A percentile compares a stretch with the other conserved stretches of the same genome.
Evolutionary conservation across 1,284 basidiomycete genomes (phyloP).

Genomic region (Cryptococcus floricola): DNA sequence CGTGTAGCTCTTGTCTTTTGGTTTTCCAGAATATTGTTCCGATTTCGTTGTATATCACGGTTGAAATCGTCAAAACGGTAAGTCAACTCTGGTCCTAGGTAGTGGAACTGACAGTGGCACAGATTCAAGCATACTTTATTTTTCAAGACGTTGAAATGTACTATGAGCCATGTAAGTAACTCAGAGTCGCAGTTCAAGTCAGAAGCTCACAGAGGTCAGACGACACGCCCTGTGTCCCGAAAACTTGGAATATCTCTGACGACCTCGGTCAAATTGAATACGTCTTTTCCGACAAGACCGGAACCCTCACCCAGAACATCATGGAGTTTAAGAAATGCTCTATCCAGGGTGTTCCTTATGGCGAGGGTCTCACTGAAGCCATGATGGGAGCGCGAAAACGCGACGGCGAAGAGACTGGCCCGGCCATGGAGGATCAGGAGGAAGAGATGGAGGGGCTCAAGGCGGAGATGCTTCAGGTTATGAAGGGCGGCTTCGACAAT

Average conservation of each 20-base stretch:
- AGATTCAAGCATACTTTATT: slow-evolving; percentile 93
- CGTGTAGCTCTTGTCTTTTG: slow-evolving; percentile 72
- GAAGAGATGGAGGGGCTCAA: slow-evolving; percentile 65
- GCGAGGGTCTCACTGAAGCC: slow-evolving; percentile 91
- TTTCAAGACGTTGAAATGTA: slow-evolving; percentile 97
- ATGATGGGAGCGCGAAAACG: slow-evolving; percentile 86
- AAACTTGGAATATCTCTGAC: slow-evolving; percentile 98
- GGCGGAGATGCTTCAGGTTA: slow-evolving; percentile 68
- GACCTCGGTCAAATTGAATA: slow-evolving; percentile 98
- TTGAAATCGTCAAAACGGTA: slow-evolving; percentile 87
- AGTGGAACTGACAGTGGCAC: slow-evolving; percentile 31
- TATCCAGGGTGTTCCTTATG: slow-evolving; percentile 76
- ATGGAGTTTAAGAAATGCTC: slow-evolving; percentile 99
- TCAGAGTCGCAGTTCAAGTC: background rate
- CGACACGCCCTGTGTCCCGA: slow-evolving; percentile 85
- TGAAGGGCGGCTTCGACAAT: slow-evolving; percentile 80
- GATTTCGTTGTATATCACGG: slow-evolving; percentile 94
- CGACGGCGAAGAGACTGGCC: slow-evolving; percentile 62
- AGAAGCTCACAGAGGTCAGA: slow-evolving; percentile 34
- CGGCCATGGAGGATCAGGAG: slow-evolving; percentile 67
- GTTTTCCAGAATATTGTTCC: slow-evolving; percentile 98
- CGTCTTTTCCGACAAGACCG: slow-evolving; percentile 96
- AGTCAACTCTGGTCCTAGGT: slow-evolving; percentile 1
- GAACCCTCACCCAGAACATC: slow-evolving; percentile 90
- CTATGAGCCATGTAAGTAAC: slow-evolving; percentile 61